Evolutionary conservation across 495 filamentous ascomycete genomes (phyloP).

Genomic region (Ascobolus immersus): DNA sequence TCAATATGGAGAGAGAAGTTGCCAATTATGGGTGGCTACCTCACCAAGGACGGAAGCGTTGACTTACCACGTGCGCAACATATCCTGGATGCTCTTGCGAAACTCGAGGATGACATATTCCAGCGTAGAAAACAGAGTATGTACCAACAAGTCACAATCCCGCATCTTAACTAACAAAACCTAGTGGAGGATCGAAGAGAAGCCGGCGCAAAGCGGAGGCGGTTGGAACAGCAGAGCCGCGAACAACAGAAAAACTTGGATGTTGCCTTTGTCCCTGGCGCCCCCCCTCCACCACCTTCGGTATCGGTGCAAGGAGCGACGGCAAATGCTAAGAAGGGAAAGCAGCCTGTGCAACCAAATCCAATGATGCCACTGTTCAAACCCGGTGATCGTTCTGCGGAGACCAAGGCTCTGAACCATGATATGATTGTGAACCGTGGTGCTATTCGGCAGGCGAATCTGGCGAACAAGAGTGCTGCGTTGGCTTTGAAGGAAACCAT

Average conservation of each 20-base stretch:
- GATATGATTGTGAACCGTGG: conserved; percentile 68
- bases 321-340: conserved; percentile 33
- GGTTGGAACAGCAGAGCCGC: conserved; percentile 29
- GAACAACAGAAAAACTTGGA: too few species aligned
- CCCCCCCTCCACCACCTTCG: conserved; percentile 14
- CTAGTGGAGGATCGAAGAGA: conserved; percentile 48
- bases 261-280: conserved; percentile 7
- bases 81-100: conserved; percentile 69
- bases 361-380: conserved; percentile 32
- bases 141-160: neutral
- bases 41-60: conserved; percentile 83
- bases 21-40: conserved; percentile 71
- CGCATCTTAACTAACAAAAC: neutral
- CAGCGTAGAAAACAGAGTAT: conserved; percentile 39
- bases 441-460: conserved; percentile 47
- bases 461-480: conserved; percentile 84
- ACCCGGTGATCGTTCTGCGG: conserved; percentile 30
- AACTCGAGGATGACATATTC: conserved; percentile 92
- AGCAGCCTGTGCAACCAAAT: conserved; percentile 24
- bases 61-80: conserved; percentile 65
- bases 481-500: conserved; percentile 40
- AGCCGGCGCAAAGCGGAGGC: conserved; percentile 51
- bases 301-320: too few species aligned
- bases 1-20: conserved; percentile 90
- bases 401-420: conserved; percentile 40